Conservation (phyloP, 495 filamentous ascomycete species). For the Hypoxylon cercidicola region DNA sequence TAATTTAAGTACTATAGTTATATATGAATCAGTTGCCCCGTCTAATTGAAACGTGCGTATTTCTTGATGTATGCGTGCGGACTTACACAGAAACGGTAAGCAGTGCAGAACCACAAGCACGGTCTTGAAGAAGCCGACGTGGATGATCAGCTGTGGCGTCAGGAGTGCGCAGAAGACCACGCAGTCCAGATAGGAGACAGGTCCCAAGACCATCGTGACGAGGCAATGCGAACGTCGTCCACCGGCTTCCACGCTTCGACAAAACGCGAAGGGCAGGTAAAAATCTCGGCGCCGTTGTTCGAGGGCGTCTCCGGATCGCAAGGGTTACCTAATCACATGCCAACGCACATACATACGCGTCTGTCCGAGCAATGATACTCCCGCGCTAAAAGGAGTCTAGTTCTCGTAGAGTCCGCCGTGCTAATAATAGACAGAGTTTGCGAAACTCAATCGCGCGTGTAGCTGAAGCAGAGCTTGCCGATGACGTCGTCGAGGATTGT, state of each 20-base stretch:
- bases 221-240: background rate
- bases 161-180: conserved; percentile 72
- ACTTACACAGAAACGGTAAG: conserved; percentile 76
- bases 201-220: conserved; percentile 64
- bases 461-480: background rate
- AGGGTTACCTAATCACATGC: background rate
- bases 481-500: conserved; percentile 44
- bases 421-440: no score
- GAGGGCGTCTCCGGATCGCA: no score
- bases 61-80: background rate
- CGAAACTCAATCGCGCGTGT: no score
- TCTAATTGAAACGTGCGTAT: background rate
- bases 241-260: no score
- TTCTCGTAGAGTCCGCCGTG: no score
- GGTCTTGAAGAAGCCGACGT: conserved; percentile 66
- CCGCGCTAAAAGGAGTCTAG: background rate
- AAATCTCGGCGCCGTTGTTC: no score
- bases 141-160: conserved; percentile 70
- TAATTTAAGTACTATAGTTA: conserved; percentile 61
- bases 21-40: conserved; percentile 28
- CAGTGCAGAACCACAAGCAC: conserved; percentile 65
- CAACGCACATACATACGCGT: background rate
- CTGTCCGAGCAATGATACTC: background rate
- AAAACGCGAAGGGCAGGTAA: no score
- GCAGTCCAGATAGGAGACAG: conserved; percentile 78